A percentile compares a stretch with the other conserved stretches of the same genome.
phyloP scores from a whole-genome alignment of 2,329 filamentous ascomycete genomes.

The Penicillium sp. region DNA sequence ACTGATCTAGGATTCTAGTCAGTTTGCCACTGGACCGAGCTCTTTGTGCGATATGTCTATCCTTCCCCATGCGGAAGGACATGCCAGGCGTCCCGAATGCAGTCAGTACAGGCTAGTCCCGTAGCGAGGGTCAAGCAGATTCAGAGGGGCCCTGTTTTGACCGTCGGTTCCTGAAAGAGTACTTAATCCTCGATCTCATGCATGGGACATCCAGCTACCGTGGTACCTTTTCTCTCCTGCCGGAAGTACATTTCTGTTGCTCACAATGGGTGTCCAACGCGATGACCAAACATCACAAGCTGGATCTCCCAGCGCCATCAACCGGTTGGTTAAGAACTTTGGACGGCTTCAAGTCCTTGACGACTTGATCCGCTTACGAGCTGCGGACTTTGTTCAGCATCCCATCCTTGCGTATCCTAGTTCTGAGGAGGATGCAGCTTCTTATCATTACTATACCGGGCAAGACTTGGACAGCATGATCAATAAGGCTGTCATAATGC shows the following conservation, averaged over 20 bases:
- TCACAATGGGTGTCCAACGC: conserved; percentile 22
- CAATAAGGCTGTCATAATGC: conserved; percentile 34
- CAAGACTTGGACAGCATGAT: conserved; percentile 35
- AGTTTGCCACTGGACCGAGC: not conserved
- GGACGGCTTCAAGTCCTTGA: conserved; percentile 43
- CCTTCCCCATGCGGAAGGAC: conserved; percentile 9
- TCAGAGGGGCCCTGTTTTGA: not conserved
- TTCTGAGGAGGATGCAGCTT: conserved; percentile 28
- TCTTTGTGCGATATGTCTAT: conserved; percentile 2
- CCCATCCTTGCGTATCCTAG: conserved; percentile 44
- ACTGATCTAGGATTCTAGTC: not conserved
- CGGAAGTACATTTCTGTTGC: not conserved
- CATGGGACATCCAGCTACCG: not conserved
- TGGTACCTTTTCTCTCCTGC: not conserved
- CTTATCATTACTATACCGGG: conserved; percentile 44
- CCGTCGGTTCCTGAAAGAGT: conserved; percentile 1
- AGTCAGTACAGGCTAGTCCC: conserved; percentile 3
- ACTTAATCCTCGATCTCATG: not conserved
- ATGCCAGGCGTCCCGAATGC: conserved; percentile 17
- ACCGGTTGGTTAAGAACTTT: conserved; percentile 30
- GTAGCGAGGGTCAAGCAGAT: not conserved
- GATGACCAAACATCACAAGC: conserved; percentile 8
- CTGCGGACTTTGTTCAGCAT: conserved; percentile 37
- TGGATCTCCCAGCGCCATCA: conserved; percentile 6
- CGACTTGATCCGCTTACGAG: conserved; percentile 42